A percentile compares a stretch with the other conserved stretches of the same genome.
phyloP scores from a whole-genome alignment of 768 basidiomycete genomes.

The Asterophora lycoperdoides region DNA sequence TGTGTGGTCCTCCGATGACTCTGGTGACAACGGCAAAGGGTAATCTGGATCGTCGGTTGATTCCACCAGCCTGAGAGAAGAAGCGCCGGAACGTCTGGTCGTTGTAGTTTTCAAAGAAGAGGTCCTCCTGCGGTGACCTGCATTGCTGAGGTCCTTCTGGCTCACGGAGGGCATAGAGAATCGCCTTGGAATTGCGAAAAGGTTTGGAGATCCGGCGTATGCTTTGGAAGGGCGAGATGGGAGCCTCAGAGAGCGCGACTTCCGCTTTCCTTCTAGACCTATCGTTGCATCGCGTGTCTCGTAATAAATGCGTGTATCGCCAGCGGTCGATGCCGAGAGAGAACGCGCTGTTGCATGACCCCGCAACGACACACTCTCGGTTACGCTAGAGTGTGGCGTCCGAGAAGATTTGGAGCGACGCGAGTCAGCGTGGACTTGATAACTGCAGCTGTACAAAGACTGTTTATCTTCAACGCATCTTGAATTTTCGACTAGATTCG shows the following conservation, averaged over 20 bases:
- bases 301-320: slow-evolving; percentile 8
- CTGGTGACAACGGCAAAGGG: slow-evolving; percentile 18
- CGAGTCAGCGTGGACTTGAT: slow-evolving; percentile 17
- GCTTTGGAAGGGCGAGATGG: slow-evolving; percentile 18
- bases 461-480: slow-evolving; percentile 17
- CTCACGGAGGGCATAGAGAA: slow-evolving; percentile 27
- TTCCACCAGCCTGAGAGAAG: slow-evolving; percentile 23
- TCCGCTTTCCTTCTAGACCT: slow-evolving; percentile 3
- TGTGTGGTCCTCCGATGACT: neutral
- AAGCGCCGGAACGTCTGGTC: slow-evolving; percentile 17
- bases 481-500: slow-evolving; percentile 14
- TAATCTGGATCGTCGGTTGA: slow-evolving; percentile 12
- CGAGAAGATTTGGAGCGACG: slow-evolving; percentile 8
- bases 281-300: slow-evolving; percentile 2
- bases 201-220: slow-evolving; percentile 9
- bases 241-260: slow-evolving; percentile 15
- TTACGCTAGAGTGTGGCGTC: slow-evolving; percentile 11
- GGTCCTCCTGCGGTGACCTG: slow-evolving; percentile 16
- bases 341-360: slow-evolving; percentile 7
- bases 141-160: slow-evolving; percentile 14
- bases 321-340: slow-evolving; percentile 14
- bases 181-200: slow-evolving; percentile 16
- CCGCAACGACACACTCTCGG: neutral
- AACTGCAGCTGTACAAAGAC: slow-evolving; percentile 17
- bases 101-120: slow-evolving; percentile 23